Percentiles rank a stretch among this genome's conserved stretches.
phyloP scores from a whole-genome alignment of 2,329 filamentous ascomycete genomes.

The Trichoderma breve region DNA sequence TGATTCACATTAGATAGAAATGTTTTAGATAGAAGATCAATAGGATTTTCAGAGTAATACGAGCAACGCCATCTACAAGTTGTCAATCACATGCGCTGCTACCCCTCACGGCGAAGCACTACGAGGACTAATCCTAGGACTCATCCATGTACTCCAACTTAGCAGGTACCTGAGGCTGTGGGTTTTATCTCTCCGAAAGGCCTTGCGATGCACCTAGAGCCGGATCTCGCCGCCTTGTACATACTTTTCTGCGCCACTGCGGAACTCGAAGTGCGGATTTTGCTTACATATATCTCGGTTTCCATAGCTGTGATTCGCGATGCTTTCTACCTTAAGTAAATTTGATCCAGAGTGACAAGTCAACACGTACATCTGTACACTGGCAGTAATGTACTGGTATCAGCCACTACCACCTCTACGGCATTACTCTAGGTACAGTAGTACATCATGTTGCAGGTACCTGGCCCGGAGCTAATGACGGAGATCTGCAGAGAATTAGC shows the following conservation, averaged over 20 bases:
- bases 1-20: neutral
- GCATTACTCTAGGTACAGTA: neutral
- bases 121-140: neutral
- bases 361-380: neutral
- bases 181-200: neutral
- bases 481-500: neutral
- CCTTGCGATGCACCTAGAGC: neutral
- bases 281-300: neutral
- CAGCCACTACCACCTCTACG: neutral
- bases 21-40: neutral
- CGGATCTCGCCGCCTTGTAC: neutral
- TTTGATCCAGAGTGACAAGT: neutral
- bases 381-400: neutral
- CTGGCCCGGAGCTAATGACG: neutral
- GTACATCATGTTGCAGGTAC: neutral
- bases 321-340: neutral
- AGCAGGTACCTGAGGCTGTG: neutral
- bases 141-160: neutral
- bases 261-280: neutral
- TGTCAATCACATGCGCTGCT: neutral
- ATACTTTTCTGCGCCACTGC: neutral
- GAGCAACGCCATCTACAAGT: neutral
- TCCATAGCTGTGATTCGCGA: neutral
- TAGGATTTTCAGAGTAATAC: neutral
- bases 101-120: neutral